A percentile compares a stretch with the other conserved stretches of the same genome.
Conservation (phyloP, 495 filamentous ascomycete species). For the Beverwykella pulmonaria region DNA sequence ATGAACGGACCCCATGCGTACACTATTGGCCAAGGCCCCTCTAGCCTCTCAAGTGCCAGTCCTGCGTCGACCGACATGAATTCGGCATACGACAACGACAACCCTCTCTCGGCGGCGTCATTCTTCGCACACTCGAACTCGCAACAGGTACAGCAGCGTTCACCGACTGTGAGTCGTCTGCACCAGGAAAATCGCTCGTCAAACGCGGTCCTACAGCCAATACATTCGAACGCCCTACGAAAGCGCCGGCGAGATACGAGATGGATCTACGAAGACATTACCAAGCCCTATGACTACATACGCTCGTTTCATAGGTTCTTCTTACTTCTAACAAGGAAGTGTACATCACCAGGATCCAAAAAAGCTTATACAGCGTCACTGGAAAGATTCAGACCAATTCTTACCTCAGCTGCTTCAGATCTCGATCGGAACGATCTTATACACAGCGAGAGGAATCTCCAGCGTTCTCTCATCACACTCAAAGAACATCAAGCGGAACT, state of each 20-base stretch:
- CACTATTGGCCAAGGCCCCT: constrained; percentile 69
- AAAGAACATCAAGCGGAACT: constrained; percentile 78
- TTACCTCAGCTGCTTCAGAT: constrained; percentile 83
- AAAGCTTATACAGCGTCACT: constrained; percentile 83
- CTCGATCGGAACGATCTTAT: constrained; percentile 84
- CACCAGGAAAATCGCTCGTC: constrained; percentile 39
- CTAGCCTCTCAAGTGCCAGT: constrained; percentile 64
- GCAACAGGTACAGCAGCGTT: constrained; percentile 38
- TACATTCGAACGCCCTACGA: constrained; percentile 32
- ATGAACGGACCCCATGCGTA: constrained; percentile 63
- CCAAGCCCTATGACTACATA: constrained; percentile 87
- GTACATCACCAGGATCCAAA: constrained; percentile 66
- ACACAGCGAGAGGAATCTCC: constrained; percentile 97
- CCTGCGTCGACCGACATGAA: constrained; percentile 41
- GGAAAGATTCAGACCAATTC: constrained; percentile 85
- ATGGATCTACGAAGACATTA: constrained; percentile 83
- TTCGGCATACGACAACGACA: constrained; percentile 36
- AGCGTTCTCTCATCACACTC: constrained; percentile 87
- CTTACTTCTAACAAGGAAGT: constrained; percentile 72
- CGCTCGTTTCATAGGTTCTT: constrained; percentile 87
- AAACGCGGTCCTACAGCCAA: constrained; percentile 21
- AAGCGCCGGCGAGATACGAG: constrained; percentile 73
- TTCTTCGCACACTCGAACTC: constrained; percentile 35
- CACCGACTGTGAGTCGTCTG: constrained; percentile 12
- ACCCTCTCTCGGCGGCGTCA: constrained; percentile 39